phyloP scores from a whole-genome alignment of 106 monocot genomes.

The Triglochin maritima region DNA sequence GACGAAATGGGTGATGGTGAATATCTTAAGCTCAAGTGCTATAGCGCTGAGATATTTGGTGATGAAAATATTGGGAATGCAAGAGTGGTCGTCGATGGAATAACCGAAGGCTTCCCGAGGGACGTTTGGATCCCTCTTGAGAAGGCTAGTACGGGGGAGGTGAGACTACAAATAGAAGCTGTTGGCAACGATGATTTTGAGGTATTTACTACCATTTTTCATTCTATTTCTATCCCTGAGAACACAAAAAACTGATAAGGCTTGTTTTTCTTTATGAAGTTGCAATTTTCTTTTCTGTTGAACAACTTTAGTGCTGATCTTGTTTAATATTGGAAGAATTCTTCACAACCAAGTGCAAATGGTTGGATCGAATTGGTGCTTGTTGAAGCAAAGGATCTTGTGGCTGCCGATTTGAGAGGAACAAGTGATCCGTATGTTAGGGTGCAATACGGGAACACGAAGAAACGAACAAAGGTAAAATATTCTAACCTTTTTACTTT shows the following conservation, averaged over 20 bases:
- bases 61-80: conserved; percentile 81
- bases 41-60: conserved; percentile 57
- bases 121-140: conserved; percentile 90
- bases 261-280: neutral
- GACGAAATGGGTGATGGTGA: conserved; percentile 81
- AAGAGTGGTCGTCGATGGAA: conserved; percentile 62
- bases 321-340: conserved; percentile 20
- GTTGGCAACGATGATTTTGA: conserved; percentile 39
- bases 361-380: conserved; percentile 65
- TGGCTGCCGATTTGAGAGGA: conserved; percentile 88
- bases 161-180: conserved; percentile 69
- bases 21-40: conserved; percentile 83
- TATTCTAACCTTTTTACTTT: neutral
- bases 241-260: neutral
- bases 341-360: conserved; percentile 20
- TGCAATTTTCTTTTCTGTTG: neutral
- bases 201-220: neutral
- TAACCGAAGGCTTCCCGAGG: conserved; percentile 46
- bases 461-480: conserved; percentile 88
- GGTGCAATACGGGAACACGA: conserved; percentile 81
- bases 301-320: neutral
- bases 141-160: conserved; percentile 69
- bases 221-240: neutral
- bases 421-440: conserved; percentile 95
- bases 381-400: conserved; percentile 84